Conservation (phyloP, 805 yeast species). For the Debaryomyces maramus region DNA sequence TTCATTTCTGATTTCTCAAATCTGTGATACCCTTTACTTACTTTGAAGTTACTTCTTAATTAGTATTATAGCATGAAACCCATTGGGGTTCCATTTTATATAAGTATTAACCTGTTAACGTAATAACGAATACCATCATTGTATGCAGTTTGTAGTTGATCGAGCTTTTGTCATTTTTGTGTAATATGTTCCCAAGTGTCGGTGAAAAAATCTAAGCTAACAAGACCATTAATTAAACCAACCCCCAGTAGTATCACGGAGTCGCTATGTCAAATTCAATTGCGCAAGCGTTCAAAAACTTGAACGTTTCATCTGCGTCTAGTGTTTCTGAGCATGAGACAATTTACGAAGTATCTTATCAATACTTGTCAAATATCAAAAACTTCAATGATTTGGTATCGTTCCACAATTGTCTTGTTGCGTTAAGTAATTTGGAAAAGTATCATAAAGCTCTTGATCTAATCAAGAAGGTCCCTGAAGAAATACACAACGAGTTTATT, state of each 20-base stretch:
- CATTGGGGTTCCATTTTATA: too few relatives aligned
- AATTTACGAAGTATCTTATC: conserved; percentile 40
- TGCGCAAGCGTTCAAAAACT: conserved; percentile 40
- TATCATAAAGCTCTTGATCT: conserved; percentile 50
- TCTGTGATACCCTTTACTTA: too few relatives aligned
- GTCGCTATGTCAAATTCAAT: conserved; percentile 38
- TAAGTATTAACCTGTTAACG: too few relatives aligned
- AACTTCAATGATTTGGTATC: conserved; percentile 36
- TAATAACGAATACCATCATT: too few relatives aligned
- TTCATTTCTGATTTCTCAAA: too few relatives aligned
- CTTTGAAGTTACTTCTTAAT: too few relatives aligned
- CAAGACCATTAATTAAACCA: neutral
- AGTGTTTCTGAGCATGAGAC: conserved; percentile 32
- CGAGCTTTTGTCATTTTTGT: neutral
- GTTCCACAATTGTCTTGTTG: conserved; percentile 49
- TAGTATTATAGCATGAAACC: too few relatives aligned
- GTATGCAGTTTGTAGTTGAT: too few relatives aligned
- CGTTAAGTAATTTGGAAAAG: conserved; percentile 60
- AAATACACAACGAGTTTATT: conserved; percentile 33
- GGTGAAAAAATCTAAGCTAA: neutral
- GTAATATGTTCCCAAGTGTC: neutral
- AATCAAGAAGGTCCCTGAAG: conserved; percentile 40
- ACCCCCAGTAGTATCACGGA: neutral
- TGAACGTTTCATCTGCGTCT: conserved; percentile 30
- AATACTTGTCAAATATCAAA: conserved; percentile 39